phyloP scores from a whole-genome alignment of 148 eudicot genomes.

The Chenopodium berlandieri region DNA sequence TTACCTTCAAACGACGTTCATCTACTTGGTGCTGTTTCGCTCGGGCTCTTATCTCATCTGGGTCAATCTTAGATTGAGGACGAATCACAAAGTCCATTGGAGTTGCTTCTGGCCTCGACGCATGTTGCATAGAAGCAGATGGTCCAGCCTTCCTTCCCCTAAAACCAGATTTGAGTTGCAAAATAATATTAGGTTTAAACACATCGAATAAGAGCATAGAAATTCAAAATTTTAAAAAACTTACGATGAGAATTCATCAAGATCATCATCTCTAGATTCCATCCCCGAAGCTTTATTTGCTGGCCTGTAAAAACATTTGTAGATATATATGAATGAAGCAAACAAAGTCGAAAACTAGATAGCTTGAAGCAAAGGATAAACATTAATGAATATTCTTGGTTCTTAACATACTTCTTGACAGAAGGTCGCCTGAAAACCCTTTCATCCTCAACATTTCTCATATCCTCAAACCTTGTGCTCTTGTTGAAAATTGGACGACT shows the following conservation, averaged over 20 bases:
- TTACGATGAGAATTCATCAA: constrained; percentile 73
- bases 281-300: constrained; percentile 58
- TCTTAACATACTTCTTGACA: constrained; percentile 46
- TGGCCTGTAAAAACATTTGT: constrained; percentile 47
- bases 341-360: not conserved
- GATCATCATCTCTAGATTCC: constrained; percentile 75
- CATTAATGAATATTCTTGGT: not conserved
- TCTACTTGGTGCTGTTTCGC: constrained; percentile 72
- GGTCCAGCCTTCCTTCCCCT: constrained; percentile 73
- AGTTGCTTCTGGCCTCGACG: constrained; percentile 95
- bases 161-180: constrained; percentile 7
- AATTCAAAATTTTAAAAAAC: constrained; percentile 16
- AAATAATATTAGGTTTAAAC: not conserved
- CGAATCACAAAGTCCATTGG: constrained; percentile 87
- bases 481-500: constrained; percentile 95
- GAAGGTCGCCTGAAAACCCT: constrained; percentile 65
- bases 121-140: constrained; percentile 66
- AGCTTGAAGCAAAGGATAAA: not conserved
- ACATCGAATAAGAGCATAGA: not conserved
- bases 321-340: constrained; percentile 4
- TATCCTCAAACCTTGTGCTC: constrained; percentile 97
- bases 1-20: constrained; percentile 80
- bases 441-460: constrained; percentile 84
- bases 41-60: constrained; percentile 86
- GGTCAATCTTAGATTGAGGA: constrained; percentile 95